These are phyloP conservation scores for Escovopsis sp. DNA, from an alignment of 2,329 filamentous ascomycete species.

Conservation along the genomic window DNA sequence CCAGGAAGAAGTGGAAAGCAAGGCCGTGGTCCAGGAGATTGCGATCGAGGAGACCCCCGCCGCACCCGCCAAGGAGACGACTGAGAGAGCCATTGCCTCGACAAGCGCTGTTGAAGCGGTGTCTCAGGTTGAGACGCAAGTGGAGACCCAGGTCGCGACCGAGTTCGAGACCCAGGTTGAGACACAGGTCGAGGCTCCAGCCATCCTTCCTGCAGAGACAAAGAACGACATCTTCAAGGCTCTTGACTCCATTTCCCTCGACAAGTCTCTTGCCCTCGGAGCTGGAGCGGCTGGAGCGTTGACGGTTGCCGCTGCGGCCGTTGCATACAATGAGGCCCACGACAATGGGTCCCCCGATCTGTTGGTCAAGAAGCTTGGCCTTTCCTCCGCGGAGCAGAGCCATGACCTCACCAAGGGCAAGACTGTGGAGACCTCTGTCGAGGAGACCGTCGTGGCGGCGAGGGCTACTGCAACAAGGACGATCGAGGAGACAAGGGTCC, in stretches of 20 bases:
- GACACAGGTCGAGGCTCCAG: constrained; percentile 1
- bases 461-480: constrained; percentile 1
- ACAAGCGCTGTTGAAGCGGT: background rate
- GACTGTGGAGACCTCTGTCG: constrained; percentile 2
- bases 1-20: background rate
- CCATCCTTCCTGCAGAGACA: constrained; percentile 2
- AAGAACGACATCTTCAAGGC: constrained; percentile 3
- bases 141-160: background rate
- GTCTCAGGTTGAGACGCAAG: background rate
- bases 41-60: background rate
- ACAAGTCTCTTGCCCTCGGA: constrained; percentile 3
- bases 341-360: background rate
- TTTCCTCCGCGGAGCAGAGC: background rate
- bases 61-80: background rate
- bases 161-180: background rate
- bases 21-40: background rate
- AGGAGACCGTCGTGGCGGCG: constrained; percentile 3
- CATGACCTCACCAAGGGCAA: constrained; percentile 3
- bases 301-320: constrained; percentile 3
- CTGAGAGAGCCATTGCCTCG: background rate
- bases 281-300: constrained; percentile 2
- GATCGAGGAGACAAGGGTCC: constrained; percentile 1
- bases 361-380: background rate
- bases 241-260: constrained; percentile 1
- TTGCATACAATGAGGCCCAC: constrained; percentile 1